Conservation (phyloP, 768 basidiomycete species). For the Pulveroboletus sp. region DNA sequence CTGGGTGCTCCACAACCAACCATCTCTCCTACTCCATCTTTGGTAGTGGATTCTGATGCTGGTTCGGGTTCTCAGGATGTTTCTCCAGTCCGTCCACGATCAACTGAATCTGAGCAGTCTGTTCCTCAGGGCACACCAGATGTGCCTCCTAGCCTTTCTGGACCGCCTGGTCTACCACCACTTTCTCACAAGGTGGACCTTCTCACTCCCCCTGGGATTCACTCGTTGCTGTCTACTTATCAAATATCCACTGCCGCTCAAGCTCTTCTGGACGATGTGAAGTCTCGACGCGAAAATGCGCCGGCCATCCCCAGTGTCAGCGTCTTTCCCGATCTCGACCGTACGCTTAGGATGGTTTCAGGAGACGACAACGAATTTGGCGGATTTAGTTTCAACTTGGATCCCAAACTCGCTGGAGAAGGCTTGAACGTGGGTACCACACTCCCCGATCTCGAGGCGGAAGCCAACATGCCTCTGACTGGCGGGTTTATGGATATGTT, state of each 20-base stretch:
- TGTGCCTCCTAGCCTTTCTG: conserved; percentile 55
- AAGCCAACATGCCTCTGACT: conserved; percentile 51
- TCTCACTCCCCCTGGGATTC: conserved; percentile 42
- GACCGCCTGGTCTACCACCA: conserved; percentile 45
- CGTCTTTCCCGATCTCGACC: conserved; percentile 88
- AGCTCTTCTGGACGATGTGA: conserved; percentile 80
- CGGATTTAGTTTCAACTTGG: conserved; percentile 84
- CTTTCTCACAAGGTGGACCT: conserved; percentile 47
- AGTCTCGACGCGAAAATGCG: conserved; percentile 61
- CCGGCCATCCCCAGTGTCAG: conserved; percentile 40
- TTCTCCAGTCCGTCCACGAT: conserved; percentile 37
- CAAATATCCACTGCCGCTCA: conserved; percentile 86
- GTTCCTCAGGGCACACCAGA: conserved; percentile 50
- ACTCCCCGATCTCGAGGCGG: conserved; percentile 45
- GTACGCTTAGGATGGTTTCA: conserved; percentile 69
- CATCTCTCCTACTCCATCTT: conserved; percentile 44
- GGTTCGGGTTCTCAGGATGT: conserved; percentile 42
- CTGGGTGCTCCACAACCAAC: conserved; percentile 35
- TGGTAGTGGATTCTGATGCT: conserved; percentile 47
- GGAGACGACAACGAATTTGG: conserved; percentile 55
- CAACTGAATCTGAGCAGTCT: conserved; percentile 36
- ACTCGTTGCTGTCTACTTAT: conserved; percentile 51
- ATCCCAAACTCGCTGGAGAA: conserved; percentile 63
- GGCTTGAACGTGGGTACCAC: conserved; percentile 36
- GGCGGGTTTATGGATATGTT: conserved; percentile 69